Conservation (phyloP, 805 yeast genomes). For the Komagataella kurtzmanii region DNA sequence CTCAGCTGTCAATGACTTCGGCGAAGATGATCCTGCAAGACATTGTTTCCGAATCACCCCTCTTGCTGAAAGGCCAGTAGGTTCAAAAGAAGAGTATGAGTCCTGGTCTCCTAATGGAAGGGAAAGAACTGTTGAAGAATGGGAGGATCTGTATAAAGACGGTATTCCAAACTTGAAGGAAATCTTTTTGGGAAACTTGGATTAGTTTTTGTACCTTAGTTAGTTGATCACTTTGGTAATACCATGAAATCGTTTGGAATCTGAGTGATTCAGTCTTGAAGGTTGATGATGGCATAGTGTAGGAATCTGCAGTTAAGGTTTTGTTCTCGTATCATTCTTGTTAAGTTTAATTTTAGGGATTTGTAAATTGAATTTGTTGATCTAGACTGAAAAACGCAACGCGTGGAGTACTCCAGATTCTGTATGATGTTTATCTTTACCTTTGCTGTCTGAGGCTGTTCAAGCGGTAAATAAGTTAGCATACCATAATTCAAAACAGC, state of each 20-base stretch:
- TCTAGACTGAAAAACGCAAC: too few species aligned
- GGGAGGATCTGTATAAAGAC: neutral
- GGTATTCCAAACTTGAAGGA: neutral
- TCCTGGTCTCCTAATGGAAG: neutral
- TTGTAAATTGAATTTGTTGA: too few species aligned
- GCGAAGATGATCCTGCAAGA: slow-evolving; percentile 19
- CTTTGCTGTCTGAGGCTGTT: too few species aligned
- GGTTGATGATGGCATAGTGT: neutral
- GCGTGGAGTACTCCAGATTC: too few species aligned
- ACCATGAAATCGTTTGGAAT: neutral
- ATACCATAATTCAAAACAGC: too few species aligned
- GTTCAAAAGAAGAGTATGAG: slow-evolving; percentile 3
- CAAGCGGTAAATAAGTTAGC: too few species aligned
- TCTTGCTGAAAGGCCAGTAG: slow-evolving; percentile 4
- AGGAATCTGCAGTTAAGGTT: too few species aligned
- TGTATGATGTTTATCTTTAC: too few species aligned
- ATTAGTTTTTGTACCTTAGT: neutral
- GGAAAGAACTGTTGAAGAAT: slow-evolving; percentile 11
- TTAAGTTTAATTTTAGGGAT: too few species aligned
- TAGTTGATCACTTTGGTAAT: neutral
- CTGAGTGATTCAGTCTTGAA: neutral
- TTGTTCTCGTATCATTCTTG: too few species aligned
- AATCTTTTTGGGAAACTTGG: neutral
- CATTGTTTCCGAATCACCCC: slow-evolving; percentile 4
- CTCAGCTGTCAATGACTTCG: slow-evolving; percentile 36